Evolutionary conservation across 2,329 filamentous ascomycete species (phyloP), one percentile per base, ranked within the genome.

Genomic region (Cytospora leucostoma): DNA sequence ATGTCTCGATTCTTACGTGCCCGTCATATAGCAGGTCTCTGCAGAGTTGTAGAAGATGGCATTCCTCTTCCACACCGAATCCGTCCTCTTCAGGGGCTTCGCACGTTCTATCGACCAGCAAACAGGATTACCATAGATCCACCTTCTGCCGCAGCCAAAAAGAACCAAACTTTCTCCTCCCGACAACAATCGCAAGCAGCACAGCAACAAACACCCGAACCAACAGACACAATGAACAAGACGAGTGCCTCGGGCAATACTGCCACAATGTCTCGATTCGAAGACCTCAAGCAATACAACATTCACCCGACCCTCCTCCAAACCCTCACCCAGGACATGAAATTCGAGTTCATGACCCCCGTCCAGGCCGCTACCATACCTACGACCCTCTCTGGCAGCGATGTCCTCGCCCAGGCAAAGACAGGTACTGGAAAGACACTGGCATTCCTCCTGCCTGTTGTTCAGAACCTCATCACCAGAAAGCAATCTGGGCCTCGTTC

Each of bases 391-490:
- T 76, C 78, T n/a, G 74, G 77, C 33, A 73, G 70, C 58, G 82
- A 84, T 70, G 79, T 86, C 64, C 79, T 96, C 64, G 92, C 91
- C 7, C 92, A 95, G 75, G 92, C 92, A 58, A 93, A 90, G 78
- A 96, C 92, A 0, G 92, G 92, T 68, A 96, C 92, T 0, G 92
- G 92, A 69, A 96, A 96, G 78, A 96, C 92, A 0, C 76, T 95
- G 61, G 92, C 89, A 55, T 96, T 96, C 77, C 81, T 96, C 40
- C 79, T 95, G 4, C 92, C 92, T n/a, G 84, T 91, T n/a, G 78
- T 96, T 40, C 90, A 95, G 74, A 90, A 85, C 64, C 88, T 95
- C 71, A 79, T 94, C 69, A 76, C 75, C 56, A 74, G 74, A 63
- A 51, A 2, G 4, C 17, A 34, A 15, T 8, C 8, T 21, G 44